phyloP scores from a whole-genome alignment of 2,329 filamentous ascomycete species.

The Raffaelea albimanens region DNA sequence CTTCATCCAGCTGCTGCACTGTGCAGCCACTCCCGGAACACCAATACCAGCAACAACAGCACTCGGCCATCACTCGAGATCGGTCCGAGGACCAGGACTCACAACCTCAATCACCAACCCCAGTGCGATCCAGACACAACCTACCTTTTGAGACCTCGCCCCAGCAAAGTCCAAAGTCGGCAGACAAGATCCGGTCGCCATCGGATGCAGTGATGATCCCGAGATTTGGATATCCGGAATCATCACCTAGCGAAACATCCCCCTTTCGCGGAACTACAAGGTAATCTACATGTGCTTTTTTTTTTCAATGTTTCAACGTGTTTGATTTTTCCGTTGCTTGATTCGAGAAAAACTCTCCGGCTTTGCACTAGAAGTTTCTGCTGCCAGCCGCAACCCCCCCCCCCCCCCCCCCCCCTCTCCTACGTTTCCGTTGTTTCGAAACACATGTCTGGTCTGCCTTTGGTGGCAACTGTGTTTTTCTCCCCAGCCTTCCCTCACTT shows the following conservation, averaged over 20 bases:
- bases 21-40: background rate
- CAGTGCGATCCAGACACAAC: constrained; percentile 8
- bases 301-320: too few species aligned
- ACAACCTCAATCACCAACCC: constrained; percentile 15
- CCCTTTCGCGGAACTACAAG: background rate
- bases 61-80: constrained; percentile 5
- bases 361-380: too few species aligned
- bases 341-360: too few species aligned
- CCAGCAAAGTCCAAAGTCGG: constrained; percentile 4
- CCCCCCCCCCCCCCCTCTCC: too few species aligned
- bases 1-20: background rate
- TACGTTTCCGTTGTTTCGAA: too few species aligned
- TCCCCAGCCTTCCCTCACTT: too few species aligned
- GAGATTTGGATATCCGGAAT: background rate
- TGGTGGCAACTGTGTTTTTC: too few species aligned
- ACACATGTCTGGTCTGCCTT: too few species aligned
- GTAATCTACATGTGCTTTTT: too few species aligned
- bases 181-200: constrained; percentile 9
- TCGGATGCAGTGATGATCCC: constrained; percentile 12
- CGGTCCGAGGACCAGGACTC: background rate
- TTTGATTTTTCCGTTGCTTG: too few species aligned
- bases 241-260: background rate
- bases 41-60: constrained; percentile 3
- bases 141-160: constrained; percentile 4
- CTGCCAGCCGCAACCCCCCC: too few species aligned